phyloP scores from a whole-genome alignment of 148 eudicot genomes.

The Camellia japonica region DNA sequence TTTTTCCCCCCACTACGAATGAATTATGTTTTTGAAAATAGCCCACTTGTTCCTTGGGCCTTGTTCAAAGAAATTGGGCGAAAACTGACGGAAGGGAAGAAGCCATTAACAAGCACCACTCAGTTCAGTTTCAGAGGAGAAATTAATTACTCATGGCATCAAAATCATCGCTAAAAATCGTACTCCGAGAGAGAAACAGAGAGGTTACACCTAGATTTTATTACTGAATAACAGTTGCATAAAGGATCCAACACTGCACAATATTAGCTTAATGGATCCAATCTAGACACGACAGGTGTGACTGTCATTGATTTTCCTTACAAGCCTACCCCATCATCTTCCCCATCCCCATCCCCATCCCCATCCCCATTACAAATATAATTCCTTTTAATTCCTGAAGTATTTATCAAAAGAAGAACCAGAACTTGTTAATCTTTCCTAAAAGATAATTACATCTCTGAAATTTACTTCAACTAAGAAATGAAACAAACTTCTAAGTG shows the following conservation, averaged over 20 bases:
- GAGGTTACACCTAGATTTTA: too few species aligned
- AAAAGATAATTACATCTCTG: not conserved
- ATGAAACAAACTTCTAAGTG: not conserved
- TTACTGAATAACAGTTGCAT: not conserved
- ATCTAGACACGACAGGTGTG: not conserved
- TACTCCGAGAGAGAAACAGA: too few species aligned
- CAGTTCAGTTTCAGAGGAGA: too few species aligned
- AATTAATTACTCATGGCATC: too few species aligned
- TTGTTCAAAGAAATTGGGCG: too few species aligned
- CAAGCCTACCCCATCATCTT: slow-evolving; percentile 1
- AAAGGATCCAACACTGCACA: not conserved
- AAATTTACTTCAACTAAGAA: not conserved
- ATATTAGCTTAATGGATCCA: not conserved
- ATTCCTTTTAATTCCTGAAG: not conserved
- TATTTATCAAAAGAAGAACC: not conserved
- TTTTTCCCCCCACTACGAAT: too few species aligned
- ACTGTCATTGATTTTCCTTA: not conserved
- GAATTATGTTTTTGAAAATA: too few species aligned
- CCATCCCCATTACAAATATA: not conserved
- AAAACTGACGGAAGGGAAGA: too few species aligned
- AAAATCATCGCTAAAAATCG: too few species aligned
- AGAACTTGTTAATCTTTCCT: not conserved
- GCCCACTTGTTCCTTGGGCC: too few species aligned
- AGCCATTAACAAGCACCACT: too few species aligned
- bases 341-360: too few species aligned